Percentiles rank a stretch among this genome's conserved stretches.
These are phyloP conservation scores for Diddensiella caesifluorescens DNA, from an alignment of 805 yeast species.

Conservation along the genomic window DNA sequence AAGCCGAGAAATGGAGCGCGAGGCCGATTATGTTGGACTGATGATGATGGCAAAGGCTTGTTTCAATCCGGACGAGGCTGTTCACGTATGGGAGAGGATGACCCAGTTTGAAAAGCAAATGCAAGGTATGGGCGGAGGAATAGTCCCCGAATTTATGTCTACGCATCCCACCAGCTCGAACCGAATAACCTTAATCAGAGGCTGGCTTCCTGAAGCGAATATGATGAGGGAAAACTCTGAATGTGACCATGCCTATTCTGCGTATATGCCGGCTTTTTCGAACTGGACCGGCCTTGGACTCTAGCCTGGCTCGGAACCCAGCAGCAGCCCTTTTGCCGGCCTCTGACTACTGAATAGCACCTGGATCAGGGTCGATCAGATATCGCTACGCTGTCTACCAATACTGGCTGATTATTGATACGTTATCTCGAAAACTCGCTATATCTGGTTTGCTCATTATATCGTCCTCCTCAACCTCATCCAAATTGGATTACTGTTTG, in stretches of 20 bases:
- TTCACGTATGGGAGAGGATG: constrained; percentile 82
- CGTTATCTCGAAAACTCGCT: too few species aligned
- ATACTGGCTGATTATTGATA: too few species aligned
- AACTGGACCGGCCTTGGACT: constrained; percentile 5
- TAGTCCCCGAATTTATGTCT: constrained; percentile 59
- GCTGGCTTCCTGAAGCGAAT: constrained; percentile 51
- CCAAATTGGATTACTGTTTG: too few species aligned
- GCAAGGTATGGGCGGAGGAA: constrained; percentile 22
- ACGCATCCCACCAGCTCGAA: constrained; percentile 86
- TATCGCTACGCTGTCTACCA: too few species aligned
- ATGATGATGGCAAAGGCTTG: constrained; percentile 90
- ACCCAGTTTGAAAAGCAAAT: constrained; percentile 40
- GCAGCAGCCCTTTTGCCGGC: too few species aligned
- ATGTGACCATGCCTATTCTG: constrained; percentile 31
- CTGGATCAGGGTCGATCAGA: too few species aligned
- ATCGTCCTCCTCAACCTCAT: too few species aligned
- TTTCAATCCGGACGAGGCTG: constrained; percentile 69
- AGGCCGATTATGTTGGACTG: constrained; percentile 92
- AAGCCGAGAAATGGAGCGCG: constrained; percentile 89
- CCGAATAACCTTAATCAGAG: constrained; percentile 60
- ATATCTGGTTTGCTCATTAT: too few species aligned
- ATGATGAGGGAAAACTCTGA: constrained; percentile 38
- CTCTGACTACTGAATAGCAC: too few species aligned
- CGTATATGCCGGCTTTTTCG: constrained; percentile 8
- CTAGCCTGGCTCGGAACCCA: too few species aligned